These are phyloP conservation scores for Daedalea quercina DNA, from an alignment of 768 basidiomycete genomes.

Conservation along the genomic window DNA sequence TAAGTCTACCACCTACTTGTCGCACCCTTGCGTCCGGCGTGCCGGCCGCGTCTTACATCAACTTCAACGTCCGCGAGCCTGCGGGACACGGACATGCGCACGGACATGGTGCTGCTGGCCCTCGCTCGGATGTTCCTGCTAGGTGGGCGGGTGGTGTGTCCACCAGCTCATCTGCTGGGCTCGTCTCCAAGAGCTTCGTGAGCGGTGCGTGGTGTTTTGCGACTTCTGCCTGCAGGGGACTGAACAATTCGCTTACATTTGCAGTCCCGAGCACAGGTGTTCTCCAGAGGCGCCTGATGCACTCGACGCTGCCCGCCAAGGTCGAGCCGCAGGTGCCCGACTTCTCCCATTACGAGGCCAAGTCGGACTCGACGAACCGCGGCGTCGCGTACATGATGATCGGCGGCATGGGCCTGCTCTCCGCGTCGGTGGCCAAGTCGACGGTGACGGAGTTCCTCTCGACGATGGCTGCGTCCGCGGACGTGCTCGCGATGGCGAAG, in stretches of 20 bases:
- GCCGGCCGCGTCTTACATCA: constrained; percentile 69
- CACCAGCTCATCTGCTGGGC: constrained; percentile 41
- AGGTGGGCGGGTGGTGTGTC: constrained; percentile 56
- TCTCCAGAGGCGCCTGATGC: constrained; percentile 66
- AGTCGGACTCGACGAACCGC: constrained; percentile 60
- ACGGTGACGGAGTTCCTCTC: constrained; percentile 89
- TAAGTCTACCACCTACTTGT: constrained; percentile 77
- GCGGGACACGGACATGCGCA: constrained; percentile 47
- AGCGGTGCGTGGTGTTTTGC: constrained; percentile 39
- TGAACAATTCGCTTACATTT: background rate
- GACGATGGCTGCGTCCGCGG: constrained; percentile 95
- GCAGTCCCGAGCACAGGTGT: constrained; percentile 47
- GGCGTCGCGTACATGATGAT: constrained; percentile 87
- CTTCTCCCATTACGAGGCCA: constrained; percentile 74
- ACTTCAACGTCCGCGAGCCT: constrained; percentile 59
- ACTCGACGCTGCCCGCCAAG: constrained; percentile 63
- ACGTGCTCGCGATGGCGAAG: constrained; percentile 96
- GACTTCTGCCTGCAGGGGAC: background rate
- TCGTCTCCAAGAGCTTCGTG: constrained; percentile 58
- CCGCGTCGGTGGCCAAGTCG: constrained; percentile 92
- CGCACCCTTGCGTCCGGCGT: constrained; percentile 75
- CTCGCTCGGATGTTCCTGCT: constrained; percentile 58
- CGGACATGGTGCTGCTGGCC: constrained; percentile 44
- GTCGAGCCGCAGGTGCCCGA: constrained; percentile 85
- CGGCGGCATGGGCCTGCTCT: constrained; percentile 86